Conservation (phyloP, 495 filamentous ascomycete genomes). For the Penicillium cinerascens region DNA sequence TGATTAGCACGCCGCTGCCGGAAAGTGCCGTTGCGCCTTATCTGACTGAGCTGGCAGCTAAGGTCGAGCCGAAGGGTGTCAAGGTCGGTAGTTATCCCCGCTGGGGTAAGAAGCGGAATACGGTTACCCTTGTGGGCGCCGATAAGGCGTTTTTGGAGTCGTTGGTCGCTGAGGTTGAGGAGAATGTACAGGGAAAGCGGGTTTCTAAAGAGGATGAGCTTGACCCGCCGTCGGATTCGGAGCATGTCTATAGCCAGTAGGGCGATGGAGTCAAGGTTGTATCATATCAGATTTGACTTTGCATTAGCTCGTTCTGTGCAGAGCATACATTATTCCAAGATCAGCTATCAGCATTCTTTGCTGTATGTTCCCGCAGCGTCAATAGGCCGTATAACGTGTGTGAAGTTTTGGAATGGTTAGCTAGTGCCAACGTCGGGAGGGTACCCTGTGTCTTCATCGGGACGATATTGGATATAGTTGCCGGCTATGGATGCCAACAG, state of each 20-base stretch:
- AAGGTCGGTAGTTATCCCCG: constrained; percentile 97
- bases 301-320: too few species aligned
- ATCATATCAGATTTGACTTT: not conserved
- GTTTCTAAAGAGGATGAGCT: constrained; percentile 59
- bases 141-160: constrained; percentile 61
- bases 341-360: too few species aligned
- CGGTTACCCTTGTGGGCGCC: constrained; percentile 82
- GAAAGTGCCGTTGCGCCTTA: constrained; percentile 84
- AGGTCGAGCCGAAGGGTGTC: constrained; percentile 66
- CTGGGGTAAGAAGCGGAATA: constrained; percentile 85
- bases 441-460: not conserved
- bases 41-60: constrained; percentile 71
- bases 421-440: not conserved
- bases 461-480: not conserved
- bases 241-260: constrained; percentile 29
- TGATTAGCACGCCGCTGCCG: constrained; percentile 80
- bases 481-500: not conserved
- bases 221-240: constrained; percentile 40
- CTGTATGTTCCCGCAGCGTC: too few species aligned
- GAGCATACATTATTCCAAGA: too few species aligned
- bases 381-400: not conserved
- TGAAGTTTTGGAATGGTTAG: not conserved
- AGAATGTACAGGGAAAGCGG: constrained; percentile 53
- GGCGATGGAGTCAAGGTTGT: too few species aligned
- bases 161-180: constrained; percentile 59